Conservation (phyloP, 768 basidiomycete species). For the Russula lepida region DNA sequence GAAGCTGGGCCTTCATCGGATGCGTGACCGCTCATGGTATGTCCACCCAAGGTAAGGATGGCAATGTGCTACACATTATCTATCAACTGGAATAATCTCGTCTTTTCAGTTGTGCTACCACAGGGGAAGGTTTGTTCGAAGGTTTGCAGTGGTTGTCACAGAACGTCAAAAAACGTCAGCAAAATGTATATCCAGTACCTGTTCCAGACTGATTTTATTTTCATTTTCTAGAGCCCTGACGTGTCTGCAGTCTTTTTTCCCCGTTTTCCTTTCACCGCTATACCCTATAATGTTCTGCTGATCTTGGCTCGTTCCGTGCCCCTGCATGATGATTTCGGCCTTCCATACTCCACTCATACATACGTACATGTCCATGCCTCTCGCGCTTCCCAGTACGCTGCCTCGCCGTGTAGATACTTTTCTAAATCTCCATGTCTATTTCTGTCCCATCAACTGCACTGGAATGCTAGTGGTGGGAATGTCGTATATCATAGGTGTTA, state of each 20-base stretch:
- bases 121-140: slow-evolving; percentile 94
- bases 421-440: not conserved
- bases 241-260: not conserved
- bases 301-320: slow-evolving; percentile 16
- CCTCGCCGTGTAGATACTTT: slow-evolving; percentile 2
- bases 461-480: not conserved
- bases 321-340: slow-evolving; percentile 10
- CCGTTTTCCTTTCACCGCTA: slow-evolving; percentile 17
- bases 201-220: not conserved
- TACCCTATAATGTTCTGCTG: slow-evolving; percentile 24
- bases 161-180: slow-evolving; percentile 91
- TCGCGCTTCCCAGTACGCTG: not conserved
- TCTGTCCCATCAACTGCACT: not conserved
- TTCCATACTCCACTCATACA: slow-evolving; percentile 7
- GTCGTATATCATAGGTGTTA: not conserved
- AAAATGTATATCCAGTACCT: slow-evolving; percentile 27
- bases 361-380: slow-evolving; percentile 12
- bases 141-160: slow-evolving; percentile 96
- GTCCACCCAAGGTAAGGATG: slow-evolving; percentile 86
- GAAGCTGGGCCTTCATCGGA: slow-evolving; percentile 87
- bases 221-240: slow-evolving; percentile 10
- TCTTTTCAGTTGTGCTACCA: slow-evolving; percentile 77
- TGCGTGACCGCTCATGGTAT: slow-evolving; percentile 98
- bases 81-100: not conserved
- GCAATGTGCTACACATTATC: not conserved